A percentile compares a stretch with the other conserved stretches of the same genome.
These are phyloP conservation scores for Marasmius oreades DNA, from an alignment of 1,284 basidiomycete genomes.

Conservation along the genomic window DNA sequence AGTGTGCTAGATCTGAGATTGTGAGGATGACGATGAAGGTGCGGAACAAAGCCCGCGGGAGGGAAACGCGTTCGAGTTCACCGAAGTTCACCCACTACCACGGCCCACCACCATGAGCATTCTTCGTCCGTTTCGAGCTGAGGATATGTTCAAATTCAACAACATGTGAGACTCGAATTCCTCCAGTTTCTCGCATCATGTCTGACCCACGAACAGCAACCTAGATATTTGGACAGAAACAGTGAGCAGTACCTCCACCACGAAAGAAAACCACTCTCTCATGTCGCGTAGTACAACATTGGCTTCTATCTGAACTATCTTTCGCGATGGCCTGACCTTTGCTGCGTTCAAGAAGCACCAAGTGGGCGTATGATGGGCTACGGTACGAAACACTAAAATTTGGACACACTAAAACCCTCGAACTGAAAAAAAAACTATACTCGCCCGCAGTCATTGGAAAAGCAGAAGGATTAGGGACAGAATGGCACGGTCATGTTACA, in stretches of 20 bases:
- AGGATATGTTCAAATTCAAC: conserved; percentile 90
- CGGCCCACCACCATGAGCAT: conserved; percentile 59
- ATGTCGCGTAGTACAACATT: conserved; percentile 64
- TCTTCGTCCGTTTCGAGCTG: conserved; percentile 78
- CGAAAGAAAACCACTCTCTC: neutral
- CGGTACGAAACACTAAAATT: conserved; percentile 41
- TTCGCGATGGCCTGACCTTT: conserved; percentile 87
- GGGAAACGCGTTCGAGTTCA: neutral
- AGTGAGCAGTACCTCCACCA: conserved; percentile 38
- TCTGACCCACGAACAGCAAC: conserved; percentile 51
- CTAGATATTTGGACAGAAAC: conserved; percentile 94
- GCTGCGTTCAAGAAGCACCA: conserved; percentile 76
- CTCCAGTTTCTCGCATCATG: no score
- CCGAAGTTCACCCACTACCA: neutral
- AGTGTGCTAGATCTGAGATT: no score
- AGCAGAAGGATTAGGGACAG: conserved; percentile 68
- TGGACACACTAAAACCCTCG: conserved; percentile 8
- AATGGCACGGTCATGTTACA: conserved; percentile 91
- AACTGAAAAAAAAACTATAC: conserved; percentile 4
- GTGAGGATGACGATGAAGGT: neutral
- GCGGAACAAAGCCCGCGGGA: no score
- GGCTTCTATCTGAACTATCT: conserved; percentile 87
- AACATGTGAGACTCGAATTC: conserved; percentile 56
- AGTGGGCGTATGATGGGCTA: conserved; percentile 84
- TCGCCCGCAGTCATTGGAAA: conserved; percentile 74